Percentiles rank a stretch among this genome's conserved stretches.
phyloP scores from a whole-genome alignment of 140 eudicot species.

The Ambrosia hybrid region DNA sequence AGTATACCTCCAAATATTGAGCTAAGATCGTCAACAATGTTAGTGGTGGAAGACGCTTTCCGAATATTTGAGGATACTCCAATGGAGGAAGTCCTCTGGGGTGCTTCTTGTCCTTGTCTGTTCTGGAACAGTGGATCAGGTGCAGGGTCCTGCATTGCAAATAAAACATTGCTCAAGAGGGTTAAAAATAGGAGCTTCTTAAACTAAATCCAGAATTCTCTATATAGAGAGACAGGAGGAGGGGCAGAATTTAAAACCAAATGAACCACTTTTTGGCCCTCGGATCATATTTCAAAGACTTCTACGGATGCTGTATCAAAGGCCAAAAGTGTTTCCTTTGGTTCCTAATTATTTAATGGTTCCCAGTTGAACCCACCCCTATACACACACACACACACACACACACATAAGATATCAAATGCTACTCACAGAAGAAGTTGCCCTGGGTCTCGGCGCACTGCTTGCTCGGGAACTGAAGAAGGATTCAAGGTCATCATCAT shows the following conservation, averaged over 20 bases:
- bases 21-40: slow-evolving; percentile 85
- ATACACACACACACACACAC: no score
- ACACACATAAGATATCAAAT: no score
- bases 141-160: slow-evolving; percentile 53
- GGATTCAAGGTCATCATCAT: slow-evolving; percentile 86
- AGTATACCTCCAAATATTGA: slow-evolving; percentile 86
- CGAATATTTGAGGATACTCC: slow-evolving; percentile 65
- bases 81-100: slow-evolving; percentile 48
- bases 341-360: neutral
- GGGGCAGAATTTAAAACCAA: no score
- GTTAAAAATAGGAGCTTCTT: neutral
- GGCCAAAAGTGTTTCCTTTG: no score
- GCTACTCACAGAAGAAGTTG: slow-evolving; percentile 61
- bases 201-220: neutral
- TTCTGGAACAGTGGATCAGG: slow-evolving; percentile 54
- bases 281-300: no score
- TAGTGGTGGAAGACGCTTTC: slow-evolving; percentile 80
- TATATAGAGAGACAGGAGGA: no score
- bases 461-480: slow-evolving; percentile 74
- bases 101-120: slow-evolving; percentile 43
- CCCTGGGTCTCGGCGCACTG: slow-evolving; percentile 86
- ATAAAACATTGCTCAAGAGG: neutral
- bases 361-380: neutral
- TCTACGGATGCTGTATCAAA: no score
- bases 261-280: no score